Evolutionary conservation across 345 rosid genomes (phyloP).

Genomic region (Raphanus sativus): DNA sequence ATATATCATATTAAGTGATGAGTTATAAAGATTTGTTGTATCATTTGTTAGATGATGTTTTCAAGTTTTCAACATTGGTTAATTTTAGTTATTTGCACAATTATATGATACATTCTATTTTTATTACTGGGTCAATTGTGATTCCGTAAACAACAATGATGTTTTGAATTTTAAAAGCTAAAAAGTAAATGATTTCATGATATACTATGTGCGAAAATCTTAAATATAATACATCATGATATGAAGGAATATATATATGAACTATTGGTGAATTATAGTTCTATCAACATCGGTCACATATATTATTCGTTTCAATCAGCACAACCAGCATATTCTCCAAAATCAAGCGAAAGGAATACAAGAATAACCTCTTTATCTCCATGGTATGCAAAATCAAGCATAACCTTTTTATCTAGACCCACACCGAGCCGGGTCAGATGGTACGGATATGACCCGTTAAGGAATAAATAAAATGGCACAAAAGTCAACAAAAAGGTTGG

Average conservation of each 20-base stretch:
- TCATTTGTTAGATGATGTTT: not conserved
- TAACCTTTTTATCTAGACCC: not conserved
- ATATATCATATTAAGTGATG: not conserved
- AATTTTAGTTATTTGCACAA: not conserved
- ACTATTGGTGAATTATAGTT: not conserved
- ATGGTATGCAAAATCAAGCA: not conserved
- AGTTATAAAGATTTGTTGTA: not conserved
- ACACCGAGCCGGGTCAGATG: not conserved
- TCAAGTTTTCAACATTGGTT: not conserved
- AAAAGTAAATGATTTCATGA: not conserved
- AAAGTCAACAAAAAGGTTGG: conserved; percentile 21
- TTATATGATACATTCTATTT: not conserved
- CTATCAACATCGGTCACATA: not conserved
- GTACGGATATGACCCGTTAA: not conserved
- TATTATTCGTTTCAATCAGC: not conserved
- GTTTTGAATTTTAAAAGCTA: not conserved
- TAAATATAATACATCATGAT: not conserved
- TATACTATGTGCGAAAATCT: not conserved
- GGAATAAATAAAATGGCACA: not conserved
- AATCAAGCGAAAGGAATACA: not conserved
- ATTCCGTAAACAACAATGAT: not conserved
- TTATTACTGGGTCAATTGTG: not conserved
- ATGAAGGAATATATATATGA: not conserved
- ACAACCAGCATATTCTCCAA: not conserved
- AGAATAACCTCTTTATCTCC: not conserved